phyloP scores from a whole-genome alignment of 768 basidiomycete genomes.

The Tricholoma bakamatsutake region DNA sequence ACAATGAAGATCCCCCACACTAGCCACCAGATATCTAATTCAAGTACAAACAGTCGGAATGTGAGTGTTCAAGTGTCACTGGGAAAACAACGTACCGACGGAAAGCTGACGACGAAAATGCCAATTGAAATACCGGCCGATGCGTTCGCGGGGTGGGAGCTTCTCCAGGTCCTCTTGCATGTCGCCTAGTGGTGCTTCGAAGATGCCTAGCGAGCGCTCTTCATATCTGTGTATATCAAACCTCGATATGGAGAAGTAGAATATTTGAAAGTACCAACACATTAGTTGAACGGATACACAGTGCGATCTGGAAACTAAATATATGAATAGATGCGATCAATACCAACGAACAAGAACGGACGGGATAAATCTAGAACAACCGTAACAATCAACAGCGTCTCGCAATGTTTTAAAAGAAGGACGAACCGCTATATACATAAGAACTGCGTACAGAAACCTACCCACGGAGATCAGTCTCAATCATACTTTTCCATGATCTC shows the following conservation, averaged over 20 bases:
- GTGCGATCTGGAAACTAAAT: constrained; percentile 32
- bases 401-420: not conserved
- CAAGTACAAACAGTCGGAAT: not conserved
- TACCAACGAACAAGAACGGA: constrained; percentile 11
- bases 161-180: constrained; percentile 35
- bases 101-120: constrained; percentile 62
- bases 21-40: constrained; percentile 72
- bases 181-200: constrained; percentile 43
- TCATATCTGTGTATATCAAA: constrained; percentile 44
- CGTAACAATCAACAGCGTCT: not conserved
- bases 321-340: not conserved
- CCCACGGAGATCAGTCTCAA: not conserved
- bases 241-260: not conserved
- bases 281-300: constrained; percentile 64
- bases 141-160: constrained; percentile 33
- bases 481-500: not conserved
- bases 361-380: constrained; percentile 35
- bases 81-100: constrained; percentile 31
- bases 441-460: constrained; percentile 66
- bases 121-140: constrained; percentile 43
- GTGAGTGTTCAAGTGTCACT: not conserved
- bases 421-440: constrained; percentile 69
- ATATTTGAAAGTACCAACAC: constrained; percentile 32
- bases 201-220: constrained; percentile 65
- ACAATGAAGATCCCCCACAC: constrained; percentile 67